Evolutionary conservation across 1,139 yeast genomes (phyloP).

Genomic region (Tardiomyces blankii): DNA sequence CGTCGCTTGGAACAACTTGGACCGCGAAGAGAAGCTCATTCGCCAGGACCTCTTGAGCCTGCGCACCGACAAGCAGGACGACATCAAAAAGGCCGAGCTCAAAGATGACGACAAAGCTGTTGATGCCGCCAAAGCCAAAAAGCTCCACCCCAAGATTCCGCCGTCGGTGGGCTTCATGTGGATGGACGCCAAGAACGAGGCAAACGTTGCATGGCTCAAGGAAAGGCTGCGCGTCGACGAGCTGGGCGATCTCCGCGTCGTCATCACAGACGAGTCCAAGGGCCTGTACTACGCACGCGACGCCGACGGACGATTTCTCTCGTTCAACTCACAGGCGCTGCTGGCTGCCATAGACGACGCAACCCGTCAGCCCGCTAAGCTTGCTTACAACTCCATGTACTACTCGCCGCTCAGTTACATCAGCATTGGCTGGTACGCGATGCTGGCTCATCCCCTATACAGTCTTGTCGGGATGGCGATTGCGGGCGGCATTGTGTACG

Average conservation of each 20-base stretch:
- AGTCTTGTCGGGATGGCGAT: not conserved
- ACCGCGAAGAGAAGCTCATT: slow-evolving; percentile 15
- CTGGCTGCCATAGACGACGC: not conserved
- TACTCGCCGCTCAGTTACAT: not conserved
- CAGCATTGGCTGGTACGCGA: not conserved
- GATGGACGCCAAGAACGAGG: slow-evolving; percentile 21
- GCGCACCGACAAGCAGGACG: slow-evolving; percentile 24
- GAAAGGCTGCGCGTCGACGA: slow-evolving; percentile 9
- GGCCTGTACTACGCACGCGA: slow-evolving; percentile 11
- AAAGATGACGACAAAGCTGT: slow-evolving; percentile 23
- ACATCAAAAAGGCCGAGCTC: slow-evolving; percentile 25
- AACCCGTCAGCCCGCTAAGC: not conserved
- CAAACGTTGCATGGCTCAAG: slow-evolving; percentile 18
- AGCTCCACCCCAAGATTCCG: slow-evolving; percentile 16
- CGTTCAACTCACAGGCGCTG: not conserved
- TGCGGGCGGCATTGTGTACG: not conserved
- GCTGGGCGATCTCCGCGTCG: slow-evolving; percentile 15
- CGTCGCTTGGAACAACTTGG: slow-evolving; percentile 21
- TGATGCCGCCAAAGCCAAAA: slow-evolving; percentile 21
- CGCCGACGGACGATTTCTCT: not conserved
- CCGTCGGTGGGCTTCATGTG: slow-evolving; percentile 27
- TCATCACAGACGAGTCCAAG: slow-evolving; percentile 21
- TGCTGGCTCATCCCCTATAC: not conserved
- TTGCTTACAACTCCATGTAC: not conserved
- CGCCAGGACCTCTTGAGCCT: slow-evolving; percentile 18